Evolutionary conservation across 768 basidiomycete genomes (phyloP), one percentile per base, ranked within the genome.

Genomic region (Zangia roseola): DNA sequence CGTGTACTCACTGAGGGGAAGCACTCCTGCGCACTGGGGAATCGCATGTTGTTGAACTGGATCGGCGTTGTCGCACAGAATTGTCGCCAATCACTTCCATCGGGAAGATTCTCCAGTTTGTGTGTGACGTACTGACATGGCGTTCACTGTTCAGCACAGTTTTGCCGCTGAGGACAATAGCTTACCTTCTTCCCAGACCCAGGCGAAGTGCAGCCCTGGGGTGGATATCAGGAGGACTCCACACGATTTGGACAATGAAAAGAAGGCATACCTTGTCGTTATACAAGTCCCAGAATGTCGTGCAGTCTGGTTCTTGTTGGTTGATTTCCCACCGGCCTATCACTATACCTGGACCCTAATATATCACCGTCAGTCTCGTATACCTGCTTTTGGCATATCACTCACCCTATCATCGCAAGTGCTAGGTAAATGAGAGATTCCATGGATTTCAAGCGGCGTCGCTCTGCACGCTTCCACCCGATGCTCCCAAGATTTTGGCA

Each of bases 61-160:
- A 47, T 43, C 2, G 69, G 69, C 0, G 69, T 71, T 2, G 70
- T 68, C 2, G 67, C 65, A 42, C 69, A 70, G 47, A 71, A 69
- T 14, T 64, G 59, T 13, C 40, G 50, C 69, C 68, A 71, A n/a
- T 69, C 55, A 17, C 53, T 47, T 6, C 56, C 49, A 8, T 41
- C 6, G 0, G 59, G 67, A 12, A 71, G 45, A 31, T 66, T 58
- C 41, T 53, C 50, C 6, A 71, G 43, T 19, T 56, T 58, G 6
- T 65, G 59, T 13, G 63, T 59, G 30, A 64, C 49, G 25, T 53
- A 50, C 69, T 71, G 30, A n/a, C 19, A 14, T 13, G 16, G 38
- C 10, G 6, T 36, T 62, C 26, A 51, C 43, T 12, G 6, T 36
- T 62, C 26, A 51, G 45, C 26, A 2, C 23, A 6, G 10, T 19